Evolutionary conservation across 2,329 filamentous ascomycete species (phyloP).

Genomic region (Pleurostoma richardsiae): DNA sequence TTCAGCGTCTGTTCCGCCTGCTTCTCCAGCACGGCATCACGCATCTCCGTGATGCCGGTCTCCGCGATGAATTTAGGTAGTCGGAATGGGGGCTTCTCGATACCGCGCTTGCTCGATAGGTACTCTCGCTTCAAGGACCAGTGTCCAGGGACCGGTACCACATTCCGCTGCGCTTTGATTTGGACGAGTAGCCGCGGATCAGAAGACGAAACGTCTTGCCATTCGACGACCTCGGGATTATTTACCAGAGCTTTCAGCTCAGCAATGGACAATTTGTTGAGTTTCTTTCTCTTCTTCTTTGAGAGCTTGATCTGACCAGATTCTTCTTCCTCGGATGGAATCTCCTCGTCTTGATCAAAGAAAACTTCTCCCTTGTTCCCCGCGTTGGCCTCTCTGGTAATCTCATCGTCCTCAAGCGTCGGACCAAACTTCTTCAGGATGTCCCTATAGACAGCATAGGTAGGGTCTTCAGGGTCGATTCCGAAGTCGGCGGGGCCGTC

Average conservation of each 20-base stretch:
- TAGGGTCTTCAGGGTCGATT: constrained; percentile 64
- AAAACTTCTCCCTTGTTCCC: constrained; percentile 81
- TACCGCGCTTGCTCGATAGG: constrained; percentile 90
- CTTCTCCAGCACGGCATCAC: constrained; percentile 92
- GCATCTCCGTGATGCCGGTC: constrained; percentile 96
- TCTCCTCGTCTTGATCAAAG: constrained; percentile 78
- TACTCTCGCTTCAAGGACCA: constrained; percentile 98
- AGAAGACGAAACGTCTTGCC: constrained; percentile 89
- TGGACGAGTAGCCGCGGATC: constrained; percentile 87
- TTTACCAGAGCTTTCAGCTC: constrained; percentile 89
- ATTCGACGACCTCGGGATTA: constrained; percentile 93
- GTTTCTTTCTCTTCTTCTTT: constrained; percentile 90
- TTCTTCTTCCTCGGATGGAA: constrained; percentile 79
- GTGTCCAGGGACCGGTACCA: constrained; percentile 88
- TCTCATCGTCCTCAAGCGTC: constrained; percentile 55
- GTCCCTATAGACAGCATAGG: constrained; percentile 78
- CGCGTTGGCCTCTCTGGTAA: constrained; percentile 58
- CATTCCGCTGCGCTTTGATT: constrained; percentile 92
- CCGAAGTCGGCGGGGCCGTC: constrained; percentile 45
- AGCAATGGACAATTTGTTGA: constrained; percentile 89
- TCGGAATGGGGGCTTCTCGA: constrained; percentile 90
- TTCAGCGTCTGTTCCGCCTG: constrained; percentile 88
- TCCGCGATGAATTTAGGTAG: constrained; percentile 96
- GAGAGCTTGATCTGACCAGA: constrained; percentile 66
- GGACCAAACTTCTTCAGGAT: constrained; percentile 78